These are phyloP conservation scores for Fusarium sp. DNA, from an alignment of 2,329 filamentous ascomycete species.

Conservation along the genomic window DNA sequence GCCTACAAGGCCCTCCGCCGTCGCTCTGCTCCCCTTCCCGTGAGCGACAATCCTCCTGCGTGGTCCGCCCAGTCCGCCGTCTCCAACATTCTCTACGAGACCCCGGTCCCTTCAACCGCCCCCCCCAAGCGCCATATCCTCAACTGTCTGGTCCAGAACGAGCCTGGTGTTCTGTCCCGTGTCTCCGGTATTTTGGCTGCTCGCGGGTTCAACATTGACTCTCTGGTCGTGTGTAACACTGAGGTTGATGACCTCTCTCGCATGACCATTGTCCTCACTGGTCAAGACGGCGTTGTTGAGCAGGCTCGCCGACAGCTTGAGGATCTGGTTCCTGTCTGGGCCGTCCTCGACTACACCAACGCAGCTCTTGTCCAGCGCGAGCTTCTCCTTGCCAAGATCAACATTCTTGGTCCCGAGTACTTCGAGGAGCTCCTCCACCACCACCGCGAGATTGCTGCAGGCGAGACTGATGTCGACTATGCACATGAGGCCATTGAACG, in stretches of 20 bases:
- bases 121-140: slow-evolving; percentile 95
- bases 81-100: slow-evolving; percentile 99
- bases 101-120: slow-evolving; percentile 82
- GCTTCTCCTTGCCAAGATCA: slow-evolving; percentile 94
- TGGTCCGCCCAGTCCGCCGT: slow-evolving; percentile 96
- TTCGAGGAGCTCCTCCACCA: slow-evolving; percentile 97
- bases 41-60: slow-evolving; percentile 77
- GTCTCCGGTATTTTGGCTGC: slow-evolving; percentile 97
- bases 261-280: slow-evolving; percentile 98
- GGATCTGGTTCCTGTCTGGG: slow-evolving; percentile 97
- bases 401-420: slow-evolving; percentile 96
- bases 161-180: slow-evolving; percentile 95
- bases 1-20: slow-evolving; percentile 98
- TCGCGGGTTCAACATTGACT: slow-evolving; percentile 99
- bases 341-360: slow-evolving; percentile 94
- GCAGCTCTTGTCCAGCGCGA: slow-evolving; percentile 96
- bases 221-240: slow-evolving; percentile 95
- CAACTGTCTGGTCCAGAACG: slow-evolving; percentile 99
- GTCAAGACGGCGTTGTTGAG: slow-evolving; percentile 96
- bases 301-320: slow-evolving; percentile 95
- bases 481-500: slow-evolving; percentile 51
- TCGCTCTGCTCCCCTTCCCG: slow-evolving; percentile 86
- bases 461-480: slow-evolving; percentile 60
- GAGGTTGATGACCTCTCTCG: slow-evolving; percentile 96
- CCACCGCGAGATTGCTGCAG: slow-evolving; percentile 84